Evolutionary conservation across 2,329 filamentous ascomycete genomes (phyloP).

Genomic region (Stagonosporopsis cucurbitacearum): DNA sequence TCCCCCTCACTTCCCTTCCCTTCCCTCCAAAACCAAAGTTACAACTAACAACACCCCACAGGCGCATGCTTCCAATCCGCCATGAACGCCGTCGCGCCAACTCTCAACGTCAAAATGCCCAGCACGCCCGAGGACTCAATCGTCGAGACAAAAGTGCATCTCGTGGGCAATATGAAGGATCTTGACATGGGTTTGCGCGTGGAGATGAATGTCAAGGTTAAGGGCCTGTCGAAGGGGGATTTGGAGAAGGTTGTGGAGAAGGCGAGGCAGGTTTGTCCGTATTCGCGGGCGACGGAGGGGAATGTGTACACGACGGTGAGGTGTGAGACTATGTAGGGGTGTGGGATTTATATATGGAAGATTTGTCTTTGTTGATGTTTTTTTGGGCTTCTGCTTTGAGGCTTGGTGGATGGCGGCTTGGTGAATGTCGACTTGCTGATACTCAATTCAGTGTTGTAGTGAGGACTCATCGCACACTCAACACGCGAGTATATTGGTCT

Average conservation of each 20-base stretch:
- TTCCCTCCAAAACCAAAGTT: neutral
- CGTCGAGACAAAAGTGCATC: constrained; percentile 52
- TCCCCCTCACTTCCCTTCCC: neutral
- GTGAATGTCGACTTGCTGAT: too few species aligned
- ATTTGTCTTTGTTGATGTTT: too few species aligned
- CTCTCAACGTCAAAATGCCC: constrained; percentile 53
- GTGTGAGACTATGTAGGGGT: constrained; percentile 30
- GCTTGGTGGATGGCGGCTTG: too few species aligned
- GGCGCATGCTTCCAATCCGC: constrained; percentile 55
- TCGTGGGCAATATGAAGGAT: constrained; percentile 55
- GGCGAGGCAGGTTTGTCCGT: constrained; percentile 47
- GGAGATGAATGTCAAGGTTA: constrained; percentile 51
- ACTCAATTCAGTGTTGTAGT: too few species aligned
- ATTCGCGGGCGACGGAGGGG: constrained; percentile 42
- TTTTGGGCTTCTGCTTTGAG: too few species aligned
- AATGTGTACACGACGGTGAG: constrained; percentile 40
- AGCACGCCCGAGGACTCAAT: constrained; percentile 47
- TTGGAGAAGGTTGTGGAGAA: constrained; percentile 46
- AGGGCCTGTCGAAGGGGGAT: constrained; percentile 42
- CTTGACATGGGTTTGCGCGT: constrained; percentile 55
- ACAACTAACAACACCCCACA: neutral
- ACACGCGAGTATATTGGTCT: too few species aligned
- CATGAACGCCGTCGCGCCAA: constrained; percentile 54
- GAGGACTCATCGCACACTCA: too few species aligned
- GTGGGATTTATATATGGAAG: neutral